Evolutionary conservation across 495 filamentous ascomycete genomes (phyloP).

Genomic region (Talaromyces trachyspermus): DNA sequence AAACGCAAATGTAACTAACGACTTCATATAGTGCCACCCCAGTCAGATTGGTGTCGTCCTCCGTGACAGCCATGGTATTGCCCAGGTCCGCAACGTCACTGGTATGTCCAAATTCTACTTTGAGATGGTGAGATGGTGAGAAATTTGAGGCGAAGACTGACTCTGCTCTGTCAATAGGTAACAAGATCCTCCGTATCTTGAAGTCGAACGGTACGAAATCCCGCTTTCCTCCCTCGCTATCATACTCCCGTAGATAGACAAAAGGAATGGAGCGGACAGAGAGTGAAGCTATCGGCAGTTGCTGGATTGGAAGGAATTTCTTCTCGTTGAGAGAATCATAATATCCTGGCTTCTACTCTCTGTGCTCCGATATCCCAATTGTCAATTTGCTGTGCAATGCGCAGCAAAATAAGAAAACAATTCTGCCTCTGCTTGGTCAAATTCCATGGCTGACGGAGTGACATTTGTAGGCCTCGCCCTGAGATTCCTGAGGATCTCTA

Average conservation of each 20-base stretch:
- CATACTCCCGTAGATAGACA: slow-evolving; percentile 2
- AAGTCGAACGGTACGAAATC: slow-evolving; percentile 79
- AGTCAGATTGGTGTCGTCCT: slow-evolving; percentile 98
- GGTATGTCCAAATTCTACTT: slow-evolving; percentile 50
- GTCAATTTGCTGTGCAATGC: background rate
- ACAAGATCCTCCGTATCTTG: slow-evolving; percentile 98
- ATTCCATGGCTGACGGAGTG: slow-evolving; percentile 81
- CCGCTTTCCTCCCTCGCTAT: background rate
- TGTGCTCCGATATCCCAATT: background rate
- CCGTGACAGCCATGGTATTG: slow-evolving; percentile 93
- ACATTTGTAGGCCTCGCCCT: slow-evolving; percentile 85
- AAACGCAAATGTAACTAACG: background rate
- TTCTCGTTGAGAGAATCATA: background rate
- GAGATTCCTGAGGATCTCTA: slow-evolving; percentile 96
- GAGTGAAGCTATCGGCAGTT: background rate
- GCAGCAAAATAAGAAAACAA: slow-evolving; percentile 8
- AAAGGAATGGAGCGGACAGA: background rate
- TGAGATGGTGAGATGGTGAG: background rate
- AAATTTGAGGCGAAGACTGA: slow-evolving; percentile 14
- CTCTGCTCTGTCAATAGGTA: slow-evolving; percentile 50
- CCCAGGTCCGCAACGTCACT: slow-evolving; percentile 93
- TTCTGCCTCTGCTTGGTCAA: slow-evolving; percentile 91
- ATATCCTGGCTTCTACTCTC: background rate
- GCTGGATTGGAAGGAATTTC: background rate
- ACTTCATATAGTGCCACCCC: slow-evolving; percentile 57